Conservation (phyloP, 257 asterid genomes). For the Agastache rugosa region DNA sequence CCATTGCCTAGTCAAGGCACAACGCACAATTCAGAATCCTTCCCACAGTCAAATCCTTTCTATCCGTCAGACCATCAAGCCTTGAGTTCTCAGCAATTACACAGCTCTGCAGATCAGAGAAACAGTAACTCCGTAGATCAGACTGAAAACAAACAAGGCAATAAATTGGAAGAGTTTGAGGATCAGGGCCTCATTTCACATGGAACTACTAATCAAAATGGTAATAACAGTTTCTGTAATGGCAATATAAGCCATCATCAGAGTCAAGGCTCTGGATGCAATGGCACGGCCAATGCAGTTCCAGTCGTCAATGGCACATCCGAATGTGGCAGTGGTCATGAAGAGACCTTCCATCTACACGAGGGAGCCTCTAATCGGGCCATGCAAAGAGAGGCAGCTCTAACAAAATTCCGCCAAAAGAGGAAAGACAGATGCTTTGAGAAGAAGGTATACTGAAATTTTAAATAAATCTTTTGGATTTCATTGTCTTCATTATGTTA, state of each 20-base stretch:
- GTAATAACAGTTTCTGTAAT: constrained; percentile 61
- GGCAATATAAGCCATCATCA: constrained; percentile 47
- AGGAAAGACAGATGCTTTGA: constrained; percentile 96
- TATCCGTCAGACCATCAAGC: constrained; percentile 43
- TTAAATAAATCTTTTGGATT: neutral
- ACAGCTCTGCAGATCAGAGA: constrained; percentile 47
- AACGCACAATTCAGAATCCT: constrained; percentile 48
- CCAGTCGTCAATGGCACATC: constrained; percentile 38
- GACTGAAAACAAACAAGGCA: constrained; percentile 45
- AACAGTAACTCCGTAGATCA: constrained; percentile 48
- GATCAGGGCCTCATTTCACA: constrained; percentile 56
- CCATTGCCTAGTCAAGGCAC: constrained; percentile 57
- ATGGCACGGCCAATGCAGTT: constrained; percentile 39
- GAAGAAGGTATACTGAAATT: constrained; percentile 70
- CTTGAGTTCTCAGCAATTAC: constrained; percentile 46
- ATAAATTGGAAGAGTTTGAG: constrained; percentile 46
- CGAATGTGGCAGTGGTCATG: constrained; percentile 56
- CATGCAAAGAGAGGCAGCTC: constrained; percentile 86
- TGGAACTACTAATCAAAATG: constrained; percentile 57
- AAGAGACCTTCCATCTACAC: constrained; percentile 48
- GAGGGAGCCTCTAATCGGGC: constrained; percentile 62
- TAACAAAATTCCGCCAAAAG: constrained; percentile 80
- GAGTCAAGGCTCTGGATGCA: constrained; percentile 44
- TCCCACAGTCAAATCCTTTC: constrained; percentile 43
- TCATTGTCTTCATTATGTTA: too few relatives aligned